phyloP scores from a whole-genome alignment of 208 protist genomes.

The Trypanosoma boissoni region DNA sequence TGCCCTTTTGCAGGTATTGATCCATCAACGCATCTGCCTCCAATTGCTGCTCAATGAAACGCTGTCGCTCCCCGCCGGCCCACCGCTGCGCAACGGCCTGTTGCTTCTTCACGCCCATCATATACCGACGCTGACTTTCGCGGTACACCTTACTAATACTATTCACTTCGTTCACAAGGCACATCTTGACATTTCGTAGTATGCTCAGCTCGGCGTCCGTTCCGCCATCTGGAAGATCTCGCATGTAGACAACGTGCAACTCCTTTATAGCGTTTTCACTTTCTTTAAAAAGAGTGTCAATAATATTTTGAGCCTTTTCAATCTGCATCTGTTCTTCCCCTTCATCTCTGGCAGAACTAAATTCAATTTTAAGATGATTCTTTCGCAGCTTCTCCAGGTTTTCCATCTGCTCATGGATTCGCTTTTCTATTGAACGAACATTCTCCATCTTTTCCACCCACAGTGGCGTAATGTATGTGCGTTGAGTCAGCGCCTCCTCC shows the following conservation, averaged over 20 bases:
- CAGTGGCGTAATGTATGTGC: constrained; percentile 63
- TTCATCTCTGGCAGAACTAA: constrained; percentile 83
- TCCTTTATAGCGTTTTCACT: constrained; percentile 74
- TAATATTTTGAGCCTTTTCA: constrained; percentile 67
- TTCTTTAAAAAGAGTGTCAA: constrained; percentile 87
- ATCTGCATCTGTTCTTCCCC: constrained; percentile 76
- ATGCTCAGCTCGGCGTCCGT: constrained; percentile 88
- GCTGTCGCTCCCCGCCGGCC: constrained; percentile 78
- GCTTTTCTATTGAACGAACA: constrained; percentile 55
- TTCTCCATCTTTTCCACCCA: constrained; percentile 88
- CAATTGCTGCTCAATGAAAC: constrained; percentile 83
- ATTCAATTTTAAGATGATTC: constrained; percentile 87
- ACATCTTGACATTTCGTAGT: constrained; percentile 92
- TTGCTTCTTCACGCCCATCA: constrained; percentile 91
- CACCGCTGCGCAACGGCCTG: constrained; percentile 81
- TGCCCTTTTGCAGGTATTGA: constrained; percentile 89
- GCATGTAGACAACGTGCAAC: constrained; percentile 63
- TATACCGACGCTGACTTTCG: constrained; percentile 89
- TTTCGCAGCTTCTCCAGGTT: constrained; percentile 70
- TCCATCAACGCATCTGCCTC: constrained; percentile 86
- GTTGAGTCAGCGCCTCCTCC: constrained; percentile 47
- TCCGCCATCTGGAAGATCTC: constrained; percentile 77
- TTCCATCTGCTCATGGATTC: constrained; percentile 73
- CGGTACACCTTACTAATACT: constrained; percentile 86
- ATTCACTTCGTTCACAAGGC: constrained; percentile 86